Evolutionary conservation across 768 basidiomycete species (phyloP).

Genomic region (Pisolithus tinctorius): DNA sequence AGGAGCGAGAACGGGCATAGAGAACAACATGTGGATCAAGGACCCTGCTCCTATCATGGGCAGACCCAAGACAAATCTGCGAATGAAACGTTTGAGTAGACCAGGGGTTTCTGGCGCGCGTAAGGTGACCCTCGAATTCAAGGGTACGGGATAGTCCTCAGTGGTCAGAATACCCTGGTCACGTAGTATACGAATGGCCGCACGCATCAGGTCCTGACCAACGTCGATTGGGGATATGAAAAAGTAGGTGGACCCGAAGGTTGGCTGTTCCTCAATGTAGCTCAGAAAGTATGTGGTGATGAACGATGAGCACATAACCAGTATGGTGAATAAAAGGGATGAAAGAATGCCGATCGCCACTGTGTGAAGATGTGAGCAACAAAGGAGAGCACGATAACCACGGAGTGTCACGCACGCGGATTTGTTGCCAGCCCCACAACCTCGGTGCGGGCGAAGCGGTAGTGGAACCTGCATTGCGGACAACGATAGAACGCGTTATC

Average conservation of each 20-base stretch:
- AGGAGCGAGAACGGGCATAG: constrained; percentile 58
- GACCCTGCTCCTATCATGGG: constrained; percentile 75
- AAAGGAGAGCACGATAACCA: constrained; percentile 1
- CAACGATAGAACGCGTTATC: constrained; percentile 70
- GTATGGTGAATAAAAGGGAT: constrained; percentile 50
- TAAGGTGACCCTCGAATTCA: constrained; percentile 12
- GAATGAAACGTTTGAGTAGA: constrained; percentile 49
- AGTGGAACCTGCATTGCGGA: constrained; percentile 73
- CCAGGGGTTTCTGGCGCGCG: constrained; percentile 32
- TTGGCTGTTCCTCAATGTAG: constrained; percentile 49
- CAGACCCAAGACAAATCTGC: constrained; percentile 70
- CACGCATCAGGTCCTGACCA: constrained; percentile 53
- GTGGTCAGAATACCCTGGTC: constrained; percentile 43
- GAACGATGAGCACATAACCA: constrained; percentile 66
- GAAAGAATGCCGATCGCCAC: constrained; percentile 61
- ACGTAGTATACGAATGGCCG: constrained; percentile 54
- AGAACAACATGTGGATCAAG: constrained; percentile 63
- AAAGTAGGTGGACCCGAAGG: constrained; percentile 30
- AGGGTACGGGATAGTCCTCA: constrained; percentile 12
- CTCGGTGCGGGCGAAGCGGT: constrained; percentile 68
- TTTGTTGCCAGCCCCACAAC: constrained; percentile 74
- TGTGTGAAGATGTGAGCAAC: constrained; percentile 24
- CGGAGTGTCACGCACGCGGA: constrained; percentile 39
- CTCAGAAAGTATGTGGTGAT: constrained; percentile 61
- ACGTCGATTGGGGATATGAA: constrained; percentile 50